Evolutionary conservation across 1,284 basidiomycete genomes (phyloP), one percentile per base, ranked within the genome.

Genomic region (Phenoliferia sp.): DNA sequence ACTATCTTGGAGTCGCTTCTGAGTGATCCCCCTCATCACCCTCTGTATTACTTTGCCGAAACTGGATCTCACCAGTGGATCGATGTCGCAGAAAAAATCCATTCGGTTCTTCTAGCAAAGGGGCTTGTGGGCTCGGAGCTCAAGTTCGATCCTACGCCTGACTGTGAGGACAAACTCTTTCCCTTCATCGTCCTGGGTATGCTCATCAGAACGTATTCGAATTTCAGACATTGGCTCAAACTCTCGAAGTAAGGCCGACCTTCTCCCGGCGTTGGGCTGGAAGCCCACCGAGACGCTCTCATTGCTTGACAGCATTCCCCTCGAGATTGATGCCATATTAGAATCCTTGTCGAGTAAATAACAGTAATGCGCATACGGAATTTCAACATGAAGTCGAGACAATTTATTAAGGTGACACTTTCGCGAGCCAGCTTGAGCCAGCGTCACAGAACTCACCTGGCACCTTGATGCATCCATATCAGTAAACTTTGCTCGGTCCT

Each of bases 21-120:
- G 31, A 34, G 33, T 26, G 3, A 26, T 10, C 15, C 50, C 12
- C 34, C 63, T n/a, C 50, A 54, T 3, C 39, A 19, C n/a, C 29
- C 44, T 12, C 59, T 64, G 19, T 68, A 68, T 63, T 35, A 60
- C 26, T 64, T 68, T 29, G 54, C 59, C 54, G 62, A 64, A n/a
- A 64, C 62, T 4, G 62, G 62, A 17, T 34, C 61, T 6, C 62
- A 64, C 66, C 59, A 36, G 26, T 68, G 66, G 66, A 48, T 54
- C 29, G 29, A 32, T 3, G 10, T 67, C n/a, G 65, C 50, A 26
- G 34, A 63, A 5, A 10, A 39, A 28, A 48, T 67, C 26, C 35
- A 67, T 35, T 17, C 34, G 10, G 34, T 19, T 4, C 61, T 67
- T 26, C 31, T 26, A 10, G 16, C 17, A n/a, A 35, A 35, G 1